These are phyloP conservation scores for Boeremia exigua DNA, from an alignment of 2,329 filamentous ascomycete genomes.

Conservation along the genomic window DNA sequence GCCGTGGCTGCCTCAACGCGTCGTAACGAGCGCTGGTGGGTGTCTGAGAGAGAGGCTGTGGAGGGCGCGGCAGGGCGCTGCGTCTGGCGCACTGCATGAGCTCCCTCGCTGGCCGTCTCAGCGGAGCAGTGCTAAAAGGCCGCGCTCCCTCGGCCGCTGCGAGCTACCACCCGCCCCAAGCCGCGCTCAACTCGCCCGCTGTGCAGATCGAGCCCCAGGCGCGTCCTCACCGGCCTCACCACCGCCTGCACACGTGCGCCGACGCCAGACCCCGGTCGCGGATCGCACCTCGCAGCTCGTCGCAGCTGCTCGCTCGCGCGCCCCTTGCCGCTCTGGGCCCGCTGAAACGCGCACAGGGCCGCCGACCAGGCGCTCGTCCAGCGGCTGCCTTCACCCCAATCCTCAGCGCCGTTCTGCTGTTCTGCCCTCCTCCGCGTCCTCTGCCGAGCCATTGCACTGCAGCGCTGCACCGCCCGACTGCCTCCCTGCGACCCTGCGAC, in stretches of 20 bases:
- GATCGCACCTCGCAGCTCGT: constrained; percentile 25
- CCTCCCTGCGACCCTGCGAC: too few species aligned
- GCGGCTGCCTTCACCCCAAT: constrained; percentile 1
- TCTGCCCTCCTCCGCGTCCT: constrained; percentile 1
- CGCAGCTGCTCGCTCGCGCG: constrained; percentile 18
- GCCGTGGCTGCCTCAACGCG: constrained; percentile 9
- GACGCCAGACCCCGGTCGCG: constrained; percentile 19
- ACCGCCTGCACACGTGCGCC: constrained; percentile 7
- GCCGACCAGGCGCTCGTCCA: not conserved
- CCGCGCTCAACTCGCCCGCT: not conserved
- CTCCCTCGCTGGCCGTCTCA: constrained; percentile 27
- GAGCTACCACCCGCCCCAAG: not conserved
- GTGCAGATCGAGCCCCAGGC: not conserved
- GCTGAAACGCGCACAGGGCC: constrained; percentile 33
- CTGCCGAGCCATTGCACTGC: constrained; percentile 7
- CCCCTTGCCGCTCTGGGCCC: constrained; percentile 34
- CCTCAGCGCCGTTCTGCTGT: not conserved
- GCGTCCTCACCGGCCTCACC: too few species aligned
- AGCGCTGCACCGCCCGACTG: not conserved
- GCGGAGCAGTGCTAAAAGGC: constrained; percentile 19
- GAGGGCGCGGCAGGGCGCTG: constrained; percentile 25
- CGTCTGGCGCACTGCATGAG: constrained; percentile 22
- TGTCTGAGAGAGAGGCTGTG: constrained; percentile 13
- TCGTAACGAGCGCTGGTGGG: constrained; percentile 6
- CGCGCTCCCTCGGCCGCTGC: not conserved